phyloP scores from a whole-genome alignment of 768 basidiomycete genomes.

The Grammothele lineata region DNA sequence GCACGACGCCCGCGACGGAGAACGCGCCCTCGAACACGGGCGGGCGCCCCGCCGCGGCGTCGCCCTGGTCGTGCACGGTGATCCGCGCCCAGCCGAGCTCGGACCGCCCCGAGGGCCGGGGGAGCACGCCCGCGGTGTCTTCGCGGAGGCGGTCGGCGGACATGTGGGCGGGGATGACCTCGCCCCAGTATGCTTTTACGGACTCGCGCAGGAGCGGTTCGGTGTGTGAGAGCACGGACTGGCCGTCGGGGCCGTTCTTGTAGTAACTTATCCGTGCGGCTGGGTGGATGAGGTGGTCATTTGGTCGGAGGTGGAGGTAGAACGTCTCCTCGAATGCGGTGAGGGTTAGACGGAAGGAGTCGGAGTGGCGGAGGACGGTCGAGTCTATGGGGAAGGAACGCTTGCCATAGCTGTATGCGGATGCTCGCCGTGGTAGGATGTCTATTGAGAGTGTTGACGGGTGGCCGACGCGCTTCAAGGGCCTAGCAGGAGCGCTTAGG shows the following conservation, averaged over 20 bases:
- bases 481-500: conserved; percentile 27
- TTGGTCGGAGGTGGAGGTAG: conserved; percentile 73
- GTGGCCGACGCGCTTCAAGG: conserved; percentile 33
- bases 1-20: conserved; percentile 57
- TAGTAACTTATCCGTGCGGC: conserved; percentile 70
- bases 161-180: conserved; percentile 59
- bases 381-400: conserved; percentile 31
- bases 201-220: conserved; percentile 60
- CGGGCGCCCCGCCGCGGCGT: conserved; percentile 39
- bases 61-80: conserved; percentile 61
- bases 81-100: conserved; percentile 78
- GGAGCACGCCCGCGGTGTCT: conserved; percentile 54
- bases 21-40: conserved; percentile 78
- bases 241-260: conserved; percentile 45
- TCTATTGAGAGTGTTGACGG: conserved; percentile 37
- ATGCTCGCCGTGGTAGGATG: conserved; percentile 34
- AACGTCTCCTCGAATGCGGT: conserved; percentile 63
- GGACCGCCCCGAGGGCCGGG: conserved; percentile 34
- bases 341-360: conserved; percentile 67
- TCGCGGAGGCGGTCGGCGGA: conserved; percentile 55
- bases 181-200: conserved; percentile 70
- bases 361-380: conserved; percentile 56
- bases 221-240: conserved; percentile 44
- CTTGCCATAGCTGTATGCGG: conserved; percentile 14
- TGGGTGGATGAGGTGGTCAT: conserved; percentile 74